These are phyloP conservation scores for Whalleya microplaca DNA, from an alignment of 2,329 filamentous ascomycete genomes.

Conservation along the genomic window DNA sequence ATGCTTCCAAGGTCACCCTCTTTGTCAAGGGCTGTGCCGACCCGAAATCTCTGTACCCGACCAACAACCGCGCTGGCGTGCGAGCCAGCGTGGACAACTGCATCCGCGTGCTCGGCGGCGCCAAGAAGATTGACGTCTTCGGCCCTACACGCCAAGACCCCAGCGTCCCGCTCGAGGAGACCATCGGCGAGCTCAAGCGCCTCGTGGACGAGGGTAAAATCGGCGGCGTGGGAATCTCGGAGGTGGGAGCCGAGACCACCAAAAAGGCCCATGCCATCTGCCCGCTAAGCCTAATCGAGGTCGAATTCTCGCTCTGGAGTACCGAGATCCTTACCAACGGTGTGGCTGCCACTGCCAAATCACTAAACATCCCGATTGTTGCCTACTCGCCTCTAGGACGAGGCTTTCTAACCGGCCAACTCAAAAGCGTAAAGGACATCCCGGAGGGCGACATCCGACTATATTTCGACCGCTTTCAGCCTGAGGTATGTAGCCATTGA, in stretches of 20 bases:
- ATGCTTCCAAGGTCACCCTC: slow-evolving; percentile 53
- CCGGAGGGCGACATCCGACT: slow-evolving; percentile 50
- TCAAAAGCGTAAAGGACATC: slow-evolving; percentile 50
- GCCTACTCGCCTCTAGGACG: slow-evolving; percentile 63
- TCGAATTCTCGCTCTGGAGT: slow-evolving; percentile 61
- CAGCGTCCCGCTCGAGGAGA: slow-evolving; percentile 39
- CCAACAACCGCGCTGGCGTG: slow-evolving; percentile 46
- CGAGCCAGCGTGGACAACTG: slow-evolving; percentile 49
- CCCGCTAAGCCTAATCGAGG: slow-evolving; percentile 62
- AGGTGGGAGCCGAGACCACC: slow-evolving; percentile 39
- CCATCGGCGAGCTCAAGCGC: slow-evolving; percentile 33
- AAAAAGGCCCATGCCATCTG: slow-evolving; percentile 53
- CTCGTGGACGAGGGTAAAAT: slow-evolving; percentile 39
- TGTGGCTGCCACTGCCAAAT: slow-evolving; percentile 57
- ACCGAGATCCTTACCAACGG: slow-evolving; percentile 62
- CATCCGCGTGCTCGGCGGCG: slow-evolving; percentile 46
- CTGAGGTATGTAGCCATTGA: slow-evolving; percentile 40
- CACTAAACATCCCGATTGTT: slow-evolving; percentile 60
- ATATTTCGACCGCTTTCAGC: slow-evolving; percentile 51
- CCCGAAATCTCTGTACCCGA: slow-evolving; percentile 38
- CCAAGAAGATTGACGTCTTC: slow-evolving; percentile 54
- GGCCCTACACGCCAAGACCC: slow-evolving; percentile 51
- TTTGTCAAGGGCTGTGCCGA: slow-evolving; percentile 52
- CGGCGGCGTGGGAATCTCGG: slow-evolving; percentile 36
- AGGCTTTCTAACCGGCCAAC: slow-evolving; percentile 56